Percentiles rank a stretch among this genome's conserved stretches.
These are phyloP conservation scores for Salix arbutifolia DNA, from an alignment of 345 rosid species.

Conservation along the genomic window DNA sequence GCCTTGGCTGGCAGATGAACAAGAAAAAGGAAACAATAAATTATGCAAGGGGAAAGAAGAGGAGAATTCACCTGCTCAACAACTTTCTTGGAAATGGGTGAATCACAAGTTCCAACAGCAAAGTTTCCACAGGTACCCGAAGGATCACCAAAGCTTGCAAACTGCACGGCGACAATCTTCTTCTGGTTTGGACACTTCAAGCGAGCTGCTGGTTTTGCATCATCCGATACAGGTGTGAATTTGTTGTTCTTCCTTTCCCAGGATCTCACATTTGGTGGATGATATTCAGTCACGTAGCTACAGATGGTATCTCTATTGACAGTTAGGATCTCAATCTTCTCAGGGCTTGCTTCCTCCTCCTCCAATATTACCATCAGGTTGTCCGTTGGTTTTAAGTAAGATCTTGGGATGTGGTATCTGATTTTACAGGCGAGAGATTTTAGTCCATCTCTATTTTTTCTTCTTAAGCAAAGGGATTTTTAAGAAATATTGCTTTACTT, in stretches of 20 bases:
- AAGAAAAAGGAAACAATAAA: background rate
- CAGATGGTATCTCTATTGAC: slow-evolving; percentile 77
- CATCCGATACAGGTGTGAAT: slow-evolving; percentile 31
- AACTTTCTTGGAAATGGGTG: slow-evolving; percentile 46
- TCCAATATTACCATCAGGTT: slow-evolving; percentile 70
- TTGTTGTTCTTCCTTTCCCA: slow-evolving; percentile 44
- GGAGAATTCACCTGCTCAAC: slow-evolving; percentile 46
- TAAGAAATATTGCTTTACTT: background rate
- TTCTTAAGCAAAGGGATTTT: no score
- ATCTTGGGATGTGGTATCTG: slow-evolving; percentile 85
- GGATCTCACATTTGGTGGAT: slow-evolving; percentile 53
- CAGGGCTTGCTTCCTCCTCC: slow-evolving; percentile 53
- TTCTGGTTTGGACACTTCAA: slow-evolving; percentile 47
- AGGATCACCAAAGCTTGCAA: slow-evolving; percentile 82
- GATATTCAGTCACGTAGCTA: slow-evolving; percentile 47
- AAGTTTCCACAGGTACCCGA: slow-evolving; percentile 60
- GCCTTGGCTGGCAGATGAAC: background rate
- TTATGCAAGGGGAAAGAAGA: background rate
- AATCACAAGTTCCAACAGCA: slow-evolving; percentile 49
- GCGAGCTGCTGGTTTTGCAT: slow-evolving; percentile 44
- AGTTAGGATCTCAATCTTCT: slow-evolving; percentile 43
- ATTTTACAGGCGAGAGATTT: background rate
- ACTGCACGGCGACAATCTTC: slow-evolving; percentile 55
- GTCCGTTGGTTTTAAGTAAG: slow-evolving; percentile 54
- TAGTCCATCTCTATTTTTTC: background rate